Percentiles rank a stretch among this genome's conserved stretches.
These are phyloP conservation scores for Uromyces viciae-fabae DNA, from an alignment of 1,284 basidiomycete species.

Conservation along the genomic window DNA sequence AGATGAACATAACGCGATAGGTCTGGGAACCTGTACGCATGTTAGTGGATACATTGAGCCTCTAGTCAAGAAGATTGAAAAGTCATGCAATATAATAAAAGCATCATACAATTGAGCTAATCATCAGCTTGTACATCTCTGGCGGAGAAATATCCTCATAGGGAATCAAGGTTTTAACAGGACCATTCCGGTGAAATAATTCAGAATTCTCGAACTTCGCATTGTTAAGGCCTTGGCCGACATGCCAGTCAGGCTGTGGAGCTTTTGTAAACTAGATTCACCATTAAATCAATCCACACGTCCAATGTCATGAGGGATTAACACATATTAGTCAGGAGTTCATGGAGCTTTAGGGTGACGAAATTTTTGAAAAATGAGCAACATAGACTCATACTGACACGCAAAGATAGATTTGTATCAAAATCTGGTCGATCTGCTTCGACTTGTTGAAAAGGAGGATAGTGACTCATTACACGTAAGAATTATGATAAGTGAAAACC, in stretches of 20 bases:
- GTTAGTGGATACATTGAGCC: neutral
- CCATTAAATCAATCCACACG: too few relatives aligned
- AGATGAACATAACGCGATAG: constrained; percentile 70
- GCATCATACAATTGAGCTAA: constrained; percentile 34
- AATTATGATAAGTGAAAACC: too few relatives aligned
- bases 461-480: constrained; percentile 31
- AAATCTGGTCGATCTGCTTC: constrained; percentile 20
- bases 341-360: neutral
- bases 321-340: neutral
- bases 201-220: neutral
- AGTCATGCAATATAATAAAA: too few relatives aligned
- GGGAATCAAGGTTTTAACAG: constrained; percentile 25
- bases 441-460: constrained; percentile 32
- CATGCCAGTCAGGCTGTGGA: constrained; percentile 61
- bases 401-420: neutral
- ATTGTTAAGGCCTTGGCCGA: constrained; percentile 61
- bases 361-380: neutral
- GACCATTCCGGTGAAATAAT: neutral
- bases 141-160: constrained; percentile 13
- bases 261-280: constrained; percentile 55
- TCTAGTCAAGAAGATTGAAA: neutral
- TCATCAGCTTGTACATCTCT: constrained; percentile 39
- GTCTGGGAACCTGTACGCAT: constrained; percentile 60
- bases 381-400: neutral
- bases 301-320: too few relatives aligned